Conservation (phyloP, 1,139 yeast genomes). For the Wickerhamomyces sp. region DNA sequence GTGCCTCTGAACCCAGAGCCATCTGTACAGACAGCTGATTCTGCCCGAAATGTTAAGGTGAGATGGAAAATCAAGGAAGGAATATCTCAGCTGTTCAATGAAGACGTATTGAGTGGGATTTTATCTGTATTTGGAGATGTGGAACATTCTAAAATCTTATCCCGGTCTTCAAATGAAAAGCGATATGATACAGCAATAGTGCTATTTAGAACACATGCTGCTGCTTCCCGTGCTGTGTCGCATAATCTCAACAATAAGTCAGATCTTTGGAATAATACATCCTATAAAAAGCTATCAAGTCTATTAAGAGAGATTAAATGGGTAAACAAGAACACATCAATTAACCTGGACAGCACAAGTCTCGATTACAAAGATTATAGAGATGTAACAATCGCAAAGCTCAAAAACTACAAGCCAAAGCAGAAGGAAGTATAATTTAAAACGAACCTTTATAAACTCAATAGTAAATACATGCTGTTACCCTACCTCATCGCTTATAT, state of each 20-base stretch:
- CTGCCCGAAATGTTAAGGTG: constrained; percentile 12
- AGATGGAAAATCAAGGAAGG: constrained; percentile 21
- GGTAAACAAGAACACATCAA: not conserved
- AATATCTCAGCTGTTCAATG: constrained; percentile 16
- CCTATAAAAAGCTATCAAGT: constrained; percentile 17
- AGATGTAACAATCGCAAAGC: constrained; percentile 10
- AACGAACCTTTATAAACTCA: no score
- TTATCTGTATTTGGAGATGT: constrained; percentile 21
- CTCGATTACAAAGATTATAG: constrained; percentile 16
- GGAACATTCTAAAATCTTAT: constrained; percentile 9
- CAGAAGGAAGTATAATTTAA: no score
- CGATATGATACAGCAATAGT: constrained; percentile 17
- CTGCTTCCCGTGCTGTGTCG: constrained; percentile 13
- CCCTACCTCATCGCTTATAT: not conserved
- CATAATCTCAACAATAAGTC: constrained; percentile 13
- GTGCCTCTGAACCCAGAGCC: no score
- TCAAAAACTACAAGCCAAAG: constrained; percentile 3
- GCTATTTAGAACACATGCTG: constrained; percentile 4
- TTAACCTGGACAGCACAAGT: constrained; percentile 6
- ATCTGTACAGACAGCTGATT: not conserved
- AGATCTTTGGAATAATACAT: constrained; percentile 17
- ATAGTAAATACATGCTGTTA: no score
- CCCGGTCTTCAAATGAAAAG: constrained; percentile 8
- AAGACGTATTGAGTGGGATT: constrained; percentile 19
- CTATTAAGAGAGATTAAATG: constrained; percentile 17